Evolutionary conservation across 1,139 yeast genomes (phyloP), one percentile per base, ranked within the genome.

Genomic region (Sugiyamaella novakii): DNA sequence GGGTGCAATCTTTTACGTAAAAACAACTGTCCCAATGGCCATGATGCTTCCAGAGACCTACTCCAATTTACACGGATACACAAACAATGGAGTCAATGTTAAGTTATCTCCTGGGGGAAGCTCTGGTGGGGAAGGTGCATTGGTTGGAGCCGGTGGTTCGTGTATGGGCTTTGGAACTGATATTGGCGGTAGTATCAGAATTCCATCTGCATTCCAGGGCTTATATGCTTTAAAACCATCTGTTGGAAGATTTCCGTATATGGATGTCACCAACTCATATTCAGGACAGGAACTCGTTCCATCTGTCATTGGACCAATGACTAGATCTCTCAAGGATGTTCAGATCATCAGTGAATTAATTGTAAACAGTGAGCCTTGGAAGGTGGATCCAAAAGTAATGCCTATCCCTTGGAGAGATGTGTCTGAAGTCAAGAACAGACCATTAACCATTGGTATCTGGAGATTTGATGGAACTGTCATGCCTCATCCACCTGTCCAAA

Each of bases 311-410:
- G 81, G 84, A 2, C 85, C 85, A 18, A 69, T 80, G 72, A 71
- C 81, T 27, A 65, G 82, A 54, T 69, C 80, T 10, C 66, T 87
- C 28, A 80, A 76, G 8, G 95, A 86, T 62, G 68, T 87, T 56
- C 78, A 79, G 28, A 77, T 77, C 54, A 78, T 84, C 67, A 75
- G 83, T 72, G 77, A 78, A 56, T 63, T 73, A 14, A 72, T 78
- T 54, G 70, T 82, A 47, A 77, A 75, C 55, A 71, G 73, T 57
- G 72, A 82, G 63, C 91, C 92, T 15, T 84, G 89, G 89, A 70
- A 74, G 41, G 67, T 68, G 42, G 94, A 85, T 65, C 77, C 78
- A 51, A 70, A 74, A 49, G 67, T 74, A 45, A 65, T 79, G 42
- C 81, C 79, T 47, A 61, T 81, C 54, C 84, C 84, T 21, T 84